Evolutionary conservation across 2,329 filamentous ascomycete genomes (phyloP).

Genomic region (Alternaria metachromatica): DNA sequence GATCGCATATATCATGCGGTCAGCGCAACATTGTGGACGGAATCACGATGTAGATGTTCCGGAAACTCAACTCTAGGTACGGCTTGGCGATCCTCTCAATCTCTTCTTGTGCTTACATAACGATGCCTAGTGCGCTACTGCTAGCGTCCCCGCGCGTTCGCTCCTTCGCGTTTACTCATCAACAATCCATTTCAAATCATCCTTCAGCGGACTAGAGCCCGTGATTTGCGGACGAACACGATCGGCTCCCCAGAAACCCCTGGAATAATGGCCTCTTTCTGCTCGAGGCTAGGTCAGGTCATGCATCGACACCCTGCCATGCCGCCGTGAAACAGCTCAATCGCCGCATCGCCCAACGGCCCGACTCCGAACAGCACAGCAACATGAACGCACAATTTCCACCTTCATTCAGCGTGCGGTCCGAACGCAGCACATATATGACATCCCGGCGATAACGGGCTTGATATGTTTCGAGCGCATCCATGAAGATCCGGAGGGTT

Average conservation of each 20-base stretch:
- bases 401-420: background rate
- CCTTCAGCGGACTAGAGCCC: background rate
- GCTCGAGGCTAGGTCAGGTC: background rate
- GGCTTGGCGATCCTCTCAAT: background rate
- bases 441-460: background rate
- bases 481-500: background rate
- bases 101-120: background rate
- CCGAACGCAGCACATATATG: background rate
- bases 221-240: background rate
- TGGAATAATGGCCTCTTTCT: background rate
- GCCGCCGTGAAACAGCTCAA: background rate
- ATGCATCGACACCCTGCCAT: background rate
- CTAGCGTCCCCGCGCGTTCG: background rate
- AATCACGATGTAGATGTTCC: background rate
- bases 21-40: background rate
- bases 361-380: background rate
- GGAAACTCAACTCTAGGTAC: background rate
- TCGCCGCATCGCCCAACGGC: background rate
- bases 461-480: background rate
- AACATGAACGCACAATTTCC: background rate
- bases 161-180: background rate
- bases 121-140: background rate
- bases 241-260: background rate
- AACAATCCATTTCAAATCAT: background rate
- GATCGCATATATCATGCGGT: background rate